Evolutionary conservation across 805 yeast species (phyloP), one percentile per base, ranked within the genome.

Genomic region (Saccharomycopsis lassenensis): DNA sequence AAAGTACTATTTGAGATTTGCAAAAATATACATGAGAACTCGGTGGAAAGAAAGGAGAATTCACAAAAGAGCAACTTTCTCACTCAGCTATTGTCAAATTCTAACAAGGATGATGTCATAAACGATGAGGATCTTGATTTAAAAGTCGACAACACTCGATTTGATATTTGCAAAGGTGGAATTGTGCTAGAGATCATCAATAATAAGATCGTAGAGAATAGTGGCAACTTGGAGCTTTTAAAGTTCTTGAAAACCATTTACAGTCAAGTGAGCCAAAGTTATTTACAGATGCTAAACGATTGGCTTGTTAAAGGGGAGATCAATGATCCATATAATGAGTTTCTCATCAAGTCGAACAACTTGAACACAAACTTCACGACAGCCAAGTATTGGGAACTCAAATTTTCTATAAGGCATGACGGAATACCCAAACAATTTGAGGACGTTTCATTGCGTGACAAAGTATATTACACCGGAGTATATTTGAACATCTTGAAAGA

Each of bases 381-480:
- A 33, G 84, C 79, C 43, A 67, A 73, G 33, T 69, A 74, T 46
- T 82, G 89, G 87, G 72, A 76, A 30, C 77, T 78, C 35, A 74
- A 83, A 41, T 91, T 71, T 52, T 68, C 81, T 4, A 64, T 86
- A 12, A 65, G 87, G 33, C 69, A 69, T 33, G 93, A 83, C 48
- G 93, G 89, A 0, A 49, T 86, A 24, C 74, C 89, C 4, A 65
- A 68, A 37, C 85, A 77, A 44, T 72, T 89, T 41, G 57, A 62
- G 5, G 56, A 63, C 25, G 61, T 59, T 18, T 69, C 64, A 2
- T 52, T 75, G 5, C 80, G 80, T 46, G 65, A 67, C 33, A 78
- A 79, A 54, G 66, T 89, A 0, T 59, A 89, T 17, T 61, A 75
- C 34, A 83, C 95, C 0, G 99, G 99, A 1, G 87, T 85, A 55